Percentiles rank a stretch among this genome's conserved stretches.
Conservation (phyloP, 139 green algal species). For the Spirogloea muscicola region DNA sequence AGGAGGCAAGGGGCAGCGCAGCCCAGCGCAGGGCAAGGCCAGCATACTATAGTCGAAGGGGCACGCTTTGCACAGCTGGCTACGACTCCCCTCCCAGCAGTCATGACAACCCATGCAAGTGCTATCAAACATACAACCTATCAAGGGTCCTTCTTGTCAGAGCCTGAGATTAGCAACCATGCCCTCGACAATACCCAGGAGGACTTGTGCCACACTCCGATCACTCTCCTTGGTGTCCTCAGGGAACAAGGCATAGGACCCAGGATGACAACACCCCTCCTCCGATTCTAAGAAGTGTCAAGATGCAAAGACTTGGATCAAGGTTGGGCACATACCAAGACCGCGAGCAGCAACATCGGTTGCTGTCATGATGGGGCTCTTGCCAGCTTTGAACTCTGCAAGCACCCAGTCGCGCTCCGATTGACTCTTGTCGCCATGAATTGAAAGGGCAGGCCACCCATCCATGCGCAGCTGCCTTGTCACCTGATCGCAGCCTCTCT, state of each 20-base stretch:
- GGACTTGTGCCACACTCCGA: background rate
- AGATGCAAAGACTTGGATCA: background rate
- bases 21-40: too few species aligned
- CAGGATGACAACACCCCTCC: background rate
- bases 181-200: background rate
- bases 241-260: background rate
- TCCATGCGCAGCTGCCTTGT: conserved; percentile 78
- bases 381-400: conserved; percentile 39
- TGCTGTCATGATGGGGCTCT: conserved; percentile 11
- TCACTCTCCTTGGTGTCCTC: background rate
- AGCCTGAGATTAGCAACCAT: background rate
- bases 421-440: conserved; percentile 54
- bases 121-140: background rate
- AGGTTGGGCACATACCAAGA: conserved; percentile 33
- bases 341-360: conserved; percentile 41
- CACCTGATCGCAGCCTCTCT: conserved; percentile 83
- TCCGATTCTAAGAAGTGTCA: background rate
- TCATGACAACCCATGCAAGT: too few species aligned
- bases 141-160: background rate
- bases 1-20: too few species aligned
- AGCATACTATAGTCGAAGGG: too few species aligned
- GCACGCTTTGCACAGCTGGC: too few species aligned
- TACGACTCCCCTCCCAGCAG: too few species aligned
- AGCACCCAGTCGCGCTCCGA: conserved; percentile 45
- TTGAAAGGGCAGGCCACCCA: conserved; percentile 49